Percentiles rank a stretch among this genome's conserved stretches.
Conservation (phyloP, 2,329 filamentous ascomycete genomes). For the Fusarium tricinctum region DNA sequence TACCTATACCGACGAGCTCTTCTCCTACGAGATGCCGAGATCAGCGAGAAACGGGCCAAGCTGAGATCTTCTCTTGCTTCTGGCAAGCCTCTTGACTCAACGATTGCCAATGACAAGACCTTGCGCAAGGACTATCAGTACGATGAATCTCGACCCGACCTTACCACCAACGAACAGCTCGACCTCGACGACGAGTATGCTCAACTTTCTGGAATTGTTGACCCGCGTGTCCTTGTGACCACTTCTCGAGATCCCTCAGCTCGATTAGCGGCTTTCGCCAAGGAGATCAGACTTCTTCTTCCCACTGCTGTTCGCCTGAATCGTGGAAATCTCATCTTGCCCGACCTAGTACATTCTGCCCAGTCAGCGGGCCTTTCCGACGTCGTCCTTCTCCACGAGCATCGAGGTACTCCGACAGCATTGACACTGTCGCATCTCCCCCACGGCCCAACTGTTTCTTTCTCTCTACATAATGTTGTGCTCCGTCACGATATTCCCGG, state of each 20-base stretch:
- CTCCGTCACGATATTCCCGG: slow-evolving; percentile 94
- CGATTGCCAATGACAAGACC: slow-evolving; percentile 87
- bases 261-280: slow-evolving; percentile 88
- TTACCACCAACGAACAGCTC: slow-evolving; percentile 75
- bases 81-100: slow-evolving; percentile 85
- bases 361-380: slow-evolving; percentile 86
- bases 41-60: slow-evolving; percentile 90
- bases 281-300: slow-evolving; percentile 87
- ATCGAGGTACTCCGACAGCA: slow-evolving; percentile 91
- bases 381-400: slow-evolving; percentile 89
- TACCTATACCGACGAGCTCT: slow-evolving; percentile 91
- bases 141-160: slow-evolving; percentile 83
- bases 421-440: slow-evolving; percentile 89
- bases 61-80: slow-evolving; percentile 88
- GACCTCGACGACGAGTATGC: slow-evolving; percentile 92
- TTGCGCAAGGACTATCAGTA: slow-evolving; percentile 92
- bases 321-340: slow-evolving; percentile 88
- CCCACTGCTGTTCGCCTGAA: slow-evolving; percentile 92
- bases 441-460: slow-evolving; percentile 84
- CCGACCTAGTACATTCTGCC: slow-evolving; percentile 86
- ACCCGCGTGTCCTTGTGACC: slow-evolving; percentile 89
- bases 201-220: slow-evolving; percentile 89
- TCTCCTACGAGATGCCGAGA: slow-evolving; percentile 89
- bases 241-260: slow-evolving; percentile 91
- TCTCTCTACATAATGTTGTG: slow-evolving; percentile 92